These are phyloP conservation scores for Colletotrichum truncatum DNA, from an alignment of 2,329 filamentous ascomycete genomes.

Conservation along the genomic window DNA sequence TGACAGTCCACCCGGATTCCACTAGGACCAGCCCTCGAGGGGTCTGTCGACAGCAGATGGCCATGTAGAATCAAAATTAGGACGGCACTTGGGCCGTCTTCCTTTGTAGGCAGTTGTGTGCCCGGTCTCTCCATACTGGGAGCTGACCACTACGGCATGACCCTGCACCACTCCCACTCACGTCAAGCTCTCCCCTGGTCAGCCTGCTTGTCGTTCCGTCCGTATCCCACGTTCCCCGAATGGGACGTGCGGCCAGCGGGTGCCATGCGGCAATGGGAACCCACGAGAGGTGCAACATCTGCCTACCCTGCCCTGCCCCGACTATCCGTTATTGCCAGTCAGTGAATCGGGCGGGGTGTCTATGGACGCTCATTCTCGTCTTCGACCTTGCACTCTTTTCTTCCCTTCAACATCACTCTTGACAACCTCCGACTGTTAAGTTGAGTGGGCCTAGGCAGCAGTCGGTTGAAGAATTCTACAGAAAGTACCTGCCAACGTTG, in stretches of 20 bases:
- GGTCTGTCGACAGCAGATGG: conserved; percentile 9
- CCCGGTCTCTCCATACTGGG: conserved; percentile 1
- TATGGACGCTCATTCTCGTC: neutral
- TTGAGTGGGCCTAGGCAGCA: no score
- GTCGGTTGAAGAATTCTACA: neutral
- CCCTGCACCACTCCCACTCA: conserved; percentile 2
- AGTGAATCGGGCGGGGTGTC: conserved; percentile 12
- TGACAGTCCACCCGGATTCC: conserved; percentile 13
- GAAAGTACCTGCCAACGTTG: neutral
- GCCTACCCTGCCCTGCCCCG: conserved; percentile 12
- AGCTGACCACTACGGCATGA: neutral
- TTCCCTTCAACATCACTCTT: neutral
- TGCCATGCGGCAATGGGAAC: conserved; percentile 22
- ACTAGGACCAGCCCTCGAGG: conserved; percentile 15
- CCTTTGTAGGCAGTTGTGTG: neutral
- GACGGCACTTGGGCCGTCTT: conserved; percentile 5
- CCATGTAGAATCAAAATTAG: conserved; percentile 9
- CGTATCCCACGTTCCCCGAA: conserved; percentile 19
- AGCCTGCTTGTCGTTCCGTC: conserved; percentile 2
- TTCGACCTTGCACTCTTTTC: neutral
- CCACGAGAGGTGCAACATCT: conserved; percentile 19
- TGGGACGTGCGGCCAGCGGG: conserved; percentile 6
- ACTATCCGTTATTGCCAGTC: conserved; percentile 6
- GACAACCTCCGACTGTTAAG: neutral
- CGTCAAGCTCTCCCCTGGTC: conserved; percentile 17